A percentile compares a stretch with the other conserved stretches of the same genome.
These are phyloP conservation scores for Dactylellina leptospora DNA, from an alignment of 2,329 filamentous ascomycete genomes.

Conservation along the genomic window DNA sequence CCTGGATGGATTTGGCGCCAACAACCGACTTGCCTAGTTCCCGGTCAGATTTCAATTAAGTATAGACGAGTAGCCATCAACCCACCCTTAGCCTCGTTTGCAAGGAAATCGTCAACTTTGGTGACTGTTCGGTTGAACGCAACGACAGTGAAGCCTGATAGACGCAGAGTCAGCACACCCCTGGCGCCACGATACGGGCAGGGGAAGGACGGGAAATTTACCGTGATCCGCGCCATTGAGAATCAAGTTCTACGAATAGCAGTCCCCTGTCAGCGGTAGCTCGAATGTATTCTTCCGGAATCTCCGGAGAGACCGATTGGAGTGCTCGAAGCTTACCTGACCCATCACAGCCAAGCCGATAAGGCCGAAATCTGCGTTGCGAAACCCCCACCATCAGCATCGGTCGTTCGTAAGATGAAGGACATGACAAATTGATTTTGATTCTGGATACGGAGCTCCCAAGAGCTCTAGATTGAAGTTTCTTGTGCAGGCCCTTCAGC, in stretches of 20 bases:
- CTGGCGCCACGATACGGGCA: background rate
- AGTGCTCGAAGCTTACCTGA: slow-evolving; percentile 62
- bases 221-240: slow-evolving; percentile 85
- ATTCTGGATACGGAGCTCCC: slow-evolving; percentile 13
- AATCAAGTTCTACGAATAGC: slow-evolving; percentile 76
- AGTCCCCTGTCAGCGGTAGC: slow-evolving; percentile 9
- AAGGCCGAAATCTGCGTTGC: slow-evolving; percentile 77
- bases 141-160: slow-evolving; percentile 83
- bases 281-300: slow-evolving; percentile 27
- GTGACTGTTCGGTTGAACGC: slow-evolving; percentile 98
- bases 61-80: background rate
- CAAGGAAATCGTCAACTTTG: slow-evolving; percentile 95
- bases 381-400: slow-evolving; percentile 51
- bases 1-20: slow-evolving; percentile 90
- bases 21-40: slow-evolving; percentile 83
- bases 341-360: slow-evolving; percentile 91
- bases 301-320: slow-evolving; percentile 15
- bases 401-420: slow-evolving; percentile 8
- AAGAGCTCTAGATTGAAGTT: no score
- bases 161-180: slow-evolving; percentile 53
- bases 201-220: slow-evolving; percentile 34
- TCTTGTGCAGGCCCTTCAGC: background rate
- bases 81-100: slow-evolving; percentile 84
- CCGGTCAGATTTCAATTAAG: slow-evolving; percentile 59
- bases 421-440: slow-evolving; percentile 16